phyloP scores from a whole-genome alignment of 257 asterid species.

The Primulina eburnea region DNA sequence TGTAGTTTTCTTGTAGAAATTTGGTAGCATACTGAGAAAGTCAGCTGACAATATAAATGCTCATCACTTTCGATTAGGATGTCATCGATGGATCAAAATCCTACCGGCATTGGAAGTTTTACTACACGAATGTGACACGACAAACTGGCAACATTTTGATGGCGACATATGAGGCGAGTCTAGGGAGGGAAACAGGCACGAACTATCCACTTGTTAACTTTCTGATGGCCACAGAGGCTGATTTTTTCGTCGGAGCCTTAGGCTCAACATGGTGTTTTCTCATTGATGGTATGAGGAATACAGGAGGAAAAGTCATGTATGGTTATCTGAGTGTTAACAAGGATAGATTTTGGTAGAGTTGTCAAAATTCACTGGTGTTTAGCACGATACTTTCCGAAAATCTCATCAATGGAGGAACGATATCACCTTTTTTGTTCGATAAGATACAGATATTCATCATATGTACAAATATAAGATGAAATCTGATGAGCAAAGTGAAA shows the following conservation, averaged over 20 bases:
- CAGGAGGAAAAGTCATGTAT: conserved; percentile 89
- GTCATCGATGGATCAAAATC: conserved; percentile 60
- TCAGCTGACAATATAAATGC: neutral
- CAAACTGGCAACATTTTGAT: conserved; percentile 78
- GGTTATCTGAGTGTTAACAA: conserved; percentile 95
- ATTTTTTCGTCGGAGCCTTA: conserved; percentile 84
- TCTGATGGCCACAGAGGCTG: conserved; percentile 94
- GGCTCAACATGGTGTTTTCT: conserved; percentile 95
- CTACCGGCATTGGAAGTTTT: conserved; percentile 60
- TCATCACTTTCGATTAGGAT: conserved; percentile 38
- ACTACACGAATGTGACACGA: conserved; percentile 80
- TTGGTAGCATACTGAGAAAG: neutral
- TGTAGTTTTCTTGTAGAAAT: neutral
- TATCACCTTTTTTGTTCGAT: neutral
- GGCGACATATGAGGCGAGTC: conserved; percentile 87
- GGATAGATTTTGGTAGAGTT: conserved; percentile 82
- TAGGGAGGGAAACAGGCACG: conserved; percentile 87
- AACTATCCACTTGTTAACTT: conserved; percentile 89
- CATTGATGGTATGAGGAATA: conserved; percentile 91
- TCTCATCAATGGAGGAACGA: neutral
- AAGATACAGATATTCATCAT: no score
- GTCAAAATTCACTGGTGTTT: neutral
- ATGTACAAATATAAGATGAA: neutral
- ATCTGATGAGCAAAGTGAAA: neutral
- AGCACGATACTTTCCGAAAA: no score